Percentiles rank a stretch among this genome's conserved stretches.
Evolutionary conservation across 1,284 basidiomycete species (phyloP).

Genomic region (Trichosporon sp.): DNA sequence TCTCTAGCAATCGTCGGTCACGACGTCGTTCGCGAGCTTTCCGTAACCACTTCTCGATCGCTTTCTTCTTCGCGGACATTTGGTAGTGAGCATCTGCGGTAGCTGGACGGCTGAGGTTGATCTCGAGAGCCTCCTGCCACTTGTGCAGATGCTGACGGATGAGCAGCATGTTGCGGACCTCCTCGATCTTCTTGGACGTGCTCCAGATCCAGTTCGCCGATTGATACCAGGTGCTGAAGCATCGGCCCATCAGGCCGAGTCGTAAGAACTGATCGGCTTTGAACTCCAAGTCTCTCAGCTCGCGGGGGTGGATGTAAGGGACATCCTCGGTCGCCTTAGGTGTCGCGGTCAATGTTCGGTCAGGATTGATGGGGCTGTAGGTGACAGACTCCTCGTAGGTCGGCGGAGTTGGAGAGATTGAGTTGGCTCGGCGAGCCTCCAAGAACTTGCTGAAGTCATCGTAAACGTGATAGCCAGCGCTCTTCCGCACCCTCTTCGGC

Average conservation of each 20-base stretch:
- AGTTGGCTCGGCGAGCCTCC: not conserved
- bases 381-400: conserved; percentile 10
- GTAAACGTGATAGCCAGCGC: not conserved
- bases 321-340: not conserved
- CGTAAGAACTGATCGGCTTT: conserved; percentile 38
- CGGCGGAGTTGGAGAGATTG: not conserved
- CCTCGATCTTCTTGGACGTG: conserved; percentile 38
- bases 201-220: conserved; percentile 36
- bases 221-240: conserved; percentile 41
- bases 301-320: not conserved
- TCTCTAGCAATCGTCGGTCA: conserved; percentile 8
- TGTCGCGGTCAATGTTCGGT: not conserved
- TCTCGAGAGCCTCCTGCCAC: conserved; percentile 28
- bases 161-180: conserved; percentile 33
- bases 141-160: conserved; percentile 34
- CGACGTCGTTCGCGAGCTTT: conserved; percentile 15
- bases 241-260: conserved; percentile 38
- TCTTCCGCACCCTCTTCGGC: not conserved
- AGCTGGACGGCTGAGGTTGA: conserved; percentile 25
- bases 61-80: conserved; percentile 15
- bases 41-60: conserved; percentile 25
- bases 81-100: conserved; percentile 33
- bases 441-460: conserved; percentile 7
- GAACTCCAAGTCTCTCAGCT: conserved; percentile 24
- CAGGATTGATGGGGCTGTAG: conserved; percentile 3